Evolutionary conservation across 805 yeast species (phyloP), one percentile per base, ranked within the genome.

Genomic region (Metschnikowia similis): DNA sequence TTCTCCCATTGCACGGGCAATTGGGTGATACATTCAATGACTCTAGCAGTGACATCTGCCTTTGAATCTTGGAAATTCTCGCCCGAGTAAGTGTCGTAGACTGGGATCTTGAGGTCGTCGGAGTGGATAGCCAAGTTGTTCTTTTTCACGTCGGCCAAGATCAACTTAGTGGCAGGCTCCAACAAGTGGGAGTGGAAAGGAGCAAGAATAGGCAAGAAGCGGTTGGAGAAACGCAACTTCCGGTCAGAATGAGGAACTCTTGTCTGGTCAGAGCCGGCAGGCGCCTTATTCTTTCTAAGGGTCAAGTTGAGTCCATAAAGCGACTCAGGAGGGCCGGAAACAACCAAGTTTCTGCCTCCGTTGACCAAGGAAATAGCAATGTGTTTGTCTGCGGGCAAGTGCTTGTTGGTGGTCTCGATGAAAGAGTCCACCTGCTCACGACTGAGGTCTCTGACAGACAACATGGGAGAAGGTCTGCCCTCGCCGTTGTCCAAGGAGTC

Each of bases 261-360:
- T 50, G 96, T 84, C 79, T 94, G 99, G 66, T 92, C 96, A 61
- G 89, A 80, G 49, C 97, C 98, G 42, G 94, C 76, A 41, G 96
- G 87, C 45, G 97, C 97, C 75, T 94, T 94, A 52, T 89, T 89
- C 74, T 89, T 88, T 78, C 99, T 85, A 69, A 94, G 79, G 53
- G 92, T 81, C 64, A 94, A 79, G 72, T 91, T 91, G 63, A 94
- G 81, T 77, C 99, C 99, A 63, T 92, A 94, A 54, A 94, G 77
- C 3, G 98, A 90, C 79, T 91, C 96, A 50, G 99, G 98, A 44
- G 98, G 99, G 69, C 99, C 99, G 21, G 96, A 82, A 43, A 92
- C 90, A 50, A 94, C 99, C 74, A 90, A 79, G 71, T 90, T 89
- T 75, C 96, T 83, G 43, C 96, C 96, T 69, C 99, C 99, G 66